Base-by-base conservation (phyloP, 345 rosid species). In the Odontarrhena argentea region DNA sequence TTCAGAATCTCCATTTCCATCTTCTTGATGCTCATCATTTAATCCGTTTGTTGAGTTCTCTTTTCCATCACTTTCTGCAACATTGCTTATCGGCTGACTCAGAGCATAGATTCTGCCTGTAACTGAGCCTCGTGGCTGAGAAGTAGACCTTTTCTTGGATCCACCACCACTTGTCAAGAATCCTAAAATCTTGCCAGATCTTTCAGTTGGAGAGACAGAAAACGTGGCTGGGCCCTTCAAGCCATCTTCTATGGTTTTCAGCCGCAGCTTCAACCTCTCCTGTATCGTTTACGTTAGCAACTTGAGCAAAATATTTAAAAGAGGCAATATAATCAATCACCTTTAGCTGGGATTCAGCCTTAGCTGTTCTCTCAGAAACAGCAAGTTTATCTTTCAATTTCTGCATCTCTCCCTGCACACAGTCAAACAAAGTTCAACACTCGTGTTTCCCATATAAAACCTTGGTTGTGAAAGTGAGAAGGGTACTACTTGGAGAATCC, bases 281-380 rank as follows among this genome's bases (percentile, higher is more conserved):
- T 93, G 77, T n/a, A 48, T 32, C n/a, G 2, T 38, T 74, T 54
- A 68, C 45, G 41, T 43, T 15, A 34, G 12, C 18, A 13, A 0
- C 54, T 67, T 46, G 40, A 55, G 42, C 48, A 46, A 46, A 48
- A 26, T 34, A 13, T 28, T 25, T 46, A 40, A 32, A 32, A 32
- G 6, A 32, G 6, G 7, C 12, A 25, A 18, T 47, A n/a, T 51
- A 41, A 49, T 34, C 43, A 44, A 9, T 75, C 66, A 86, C 98
- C 96, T 94, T 94, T 35, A 91, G 81, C 68, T 84, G 96, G 12
- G 93, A 86, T 79, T 94, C 97, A 36, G 96, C 92, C 74, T 84
- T 91, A 10, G 96, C 90, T 15, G 97, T 85, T 80, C 97, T 87
- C 67, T 91, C 97, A 1, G 91, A 74, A 47, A 87, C 63, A 42